phyloP scores from a whole-genome alignment of 495 filamentous ascomycete species.

The Neohortaea acidophila region DNA sequence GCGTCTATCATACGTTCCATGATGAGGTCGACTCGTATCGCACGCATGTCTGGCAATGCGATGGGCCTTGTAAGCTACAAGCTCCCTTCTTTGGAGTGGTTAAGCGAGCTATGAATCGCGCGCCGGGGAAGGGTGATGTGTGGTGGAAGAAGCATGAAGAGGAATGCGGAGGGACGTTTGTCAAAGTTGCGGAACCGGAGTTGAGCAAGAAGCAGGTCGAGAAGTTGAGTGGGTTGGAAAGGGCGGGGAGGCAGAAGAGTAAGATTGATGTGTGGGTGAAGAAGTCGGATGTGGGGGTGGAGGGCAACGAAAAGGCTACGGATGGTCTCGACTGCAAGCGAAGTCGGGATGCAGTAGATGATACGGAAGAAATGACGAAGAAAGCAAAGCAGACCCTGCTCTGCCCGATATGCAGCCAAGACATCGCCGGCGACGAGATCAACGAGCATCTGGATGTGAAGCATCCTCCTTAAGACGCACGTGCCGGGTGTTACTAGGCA shows the following conservation, averaged over 20 bases:
- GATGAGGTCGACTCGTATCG: conserved; percentile 26
- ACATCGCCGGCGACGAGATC: conserved; percentile 15
- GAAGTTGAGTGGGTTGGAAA: conserved; percentile 20
- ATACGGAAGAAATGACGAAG: not conserved
- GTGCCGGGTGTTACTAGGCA: no score
- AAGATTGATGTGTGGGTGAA: conserved; percentile 26
- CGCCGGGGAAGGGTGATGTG: conserved; percentile 22
- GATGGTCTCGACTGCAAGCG: conserved; percentile 1
- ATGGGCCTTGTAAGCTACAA: conserved; percentile 19
- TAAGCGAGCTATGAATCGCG: conserved; percentile 26
- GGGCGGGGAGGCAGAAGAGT: conserved; percentile 26
- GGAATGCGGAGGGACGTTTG: conserved; percentile 25
- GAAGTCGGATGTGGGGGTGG: conserved; percentile 2
- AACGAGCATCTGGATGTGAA: conserved; percentile 22
- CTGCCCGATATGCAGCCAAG: conserved; percentile 13
- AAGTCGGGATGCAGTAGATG: not conserved
- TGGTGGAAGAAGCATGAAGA: conserved; percentile 24
- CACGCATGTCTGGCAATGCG: conserved; percentile 27
- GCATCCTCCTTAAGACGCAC: conserved; percentile 20
- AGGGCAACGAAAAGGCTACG: not conserved
- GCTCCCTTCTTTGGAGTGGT: conserved; percentile 25
- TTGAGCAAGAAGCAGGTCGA: conserved; percentile 21
- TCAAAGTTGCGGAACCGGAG: conserved; percentile 23
- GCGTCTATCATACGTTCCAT: conserved; percentile 26
- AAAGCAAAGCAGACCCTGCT: not conserved